Base-by-base conservation (phyloP, 495 filamentous ascomycete genomes). In the Amphirosellinia nigrospora region DNA sequence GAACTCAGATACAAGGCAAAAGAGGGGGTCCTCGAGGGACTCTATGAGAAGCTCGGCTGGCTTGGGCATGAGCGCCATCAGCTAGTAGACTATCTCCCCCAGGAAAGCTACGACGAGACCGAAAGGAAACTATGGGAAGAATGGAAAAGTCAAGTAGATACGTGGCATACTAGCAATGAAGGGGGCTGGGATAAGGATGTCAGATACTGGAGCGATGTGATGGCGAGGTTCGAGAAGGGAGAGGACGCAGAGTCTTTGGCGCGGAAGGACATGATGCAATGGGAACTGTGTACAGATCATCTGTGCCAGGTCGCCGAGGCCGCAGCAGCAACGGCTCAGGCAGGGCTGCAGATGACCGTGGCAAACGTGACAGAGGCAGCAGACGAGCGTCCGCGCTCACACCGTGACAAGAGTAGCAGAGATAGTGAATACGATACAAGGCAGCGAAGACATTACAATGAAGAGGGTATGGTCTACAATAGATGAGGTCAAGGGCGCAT, bases 81-180 rank as follows among this genome's bases (percentile, higher is more conserved):
- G 8, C 21, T 65, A 4, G 46, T 53, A 5, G 63, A 65, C 3
- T 19, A 65, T 23, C 63, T 65, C 2, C 63, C 63, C 19, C 63
- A 65, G n/a, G 63, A 65, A 10, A 53, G 21, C 10, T 65, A 52
- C n/a, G 63, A 65, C 21, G 46, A 65, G 10, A 65, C 50, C 11
- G 63, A 65, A 48, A 65, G 11, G 41, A 41, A 36, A n/a, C 32
- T 65, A 38, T 65, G 63, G 63, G 63, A 39, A 1, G 63, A 65
- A 65, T 65, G 63, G 63, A 65, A 65, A 41, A 52, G 45, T 7
- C 63, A 65, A 28, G 46, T 65, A 19, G 32, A 65, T 10, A 28
- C 41, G 48, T 65, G 63, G 63, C 63, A 65, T 28, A 46, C 63
- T 28, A 53, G 30, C 34, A 65, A 65, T 34, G 63, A 52, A 65